Evolutionary conservation across 2,329 filamentous ascomycete species (phyloP).

Genomic region (Penicillium glabrum): DNA sequence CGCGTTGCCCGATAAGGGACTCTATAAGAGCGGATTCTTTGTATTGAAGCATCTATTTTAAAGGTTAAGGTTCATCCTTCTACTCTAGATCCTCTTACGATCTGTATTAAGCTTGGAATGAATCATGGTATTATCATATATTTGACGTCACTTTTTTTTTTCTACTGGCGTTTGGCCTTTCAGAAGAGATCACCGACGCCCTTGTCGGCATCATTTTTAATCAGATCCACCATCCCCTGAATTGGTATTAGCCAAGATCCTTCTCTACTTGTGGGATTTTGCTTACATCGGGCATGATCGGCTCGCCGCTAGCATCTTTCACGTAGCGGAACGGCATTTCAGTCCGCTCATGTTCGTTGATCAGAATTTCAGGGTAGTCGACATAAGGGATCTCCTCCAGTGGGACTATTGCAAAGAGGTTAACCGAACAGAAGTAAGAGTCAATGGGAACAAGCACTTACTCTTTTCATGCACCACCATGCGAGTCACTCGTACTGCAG

Average conservation of each 20-base stretch:
- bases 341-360: constrained; percentile 89
- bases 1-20: constrained; percentile 9
- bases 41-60: neutral
- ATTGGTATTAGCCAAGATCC: constrained; percentile 8
- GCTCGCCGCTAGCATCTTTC: constrained; percentile 68
- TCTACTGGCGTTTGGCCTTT: constrained; percentile 6
- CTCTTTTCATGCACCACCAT: constrained; percentile 83
- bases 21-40: constrained; percentile 12
- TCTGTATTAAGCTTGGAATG: neutral
- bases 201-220: constrained; percentile 92
- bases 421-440: neutral
- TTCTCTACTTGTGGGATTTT: constrained; percentile 6
- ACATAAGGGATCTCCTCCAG: constrained; percentile 78
- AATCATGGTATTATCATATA: neutral
- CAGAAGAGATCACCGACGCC: constrained; percentile 81
- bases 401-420: constrained; percentile 55
- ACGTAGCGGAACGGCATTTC: constrained; percentile 99
- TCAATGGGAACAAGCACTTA: constrained; percentile 34
- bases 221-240: constrained; percentile 91
- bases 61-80: too few species aligned
- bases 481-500: constrained; percentile 88
- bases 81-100: too few species aligned
- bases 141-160: neutral
- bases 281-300: constrained; percentile 86
- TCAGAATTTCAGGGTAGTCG: constrained; percentile 84